These are phyloP conservation scores for Fusarium sp. DNA, from an alignment of 2,329 filamentous ascomycete species.

Conservation along the genomic window DNA sequence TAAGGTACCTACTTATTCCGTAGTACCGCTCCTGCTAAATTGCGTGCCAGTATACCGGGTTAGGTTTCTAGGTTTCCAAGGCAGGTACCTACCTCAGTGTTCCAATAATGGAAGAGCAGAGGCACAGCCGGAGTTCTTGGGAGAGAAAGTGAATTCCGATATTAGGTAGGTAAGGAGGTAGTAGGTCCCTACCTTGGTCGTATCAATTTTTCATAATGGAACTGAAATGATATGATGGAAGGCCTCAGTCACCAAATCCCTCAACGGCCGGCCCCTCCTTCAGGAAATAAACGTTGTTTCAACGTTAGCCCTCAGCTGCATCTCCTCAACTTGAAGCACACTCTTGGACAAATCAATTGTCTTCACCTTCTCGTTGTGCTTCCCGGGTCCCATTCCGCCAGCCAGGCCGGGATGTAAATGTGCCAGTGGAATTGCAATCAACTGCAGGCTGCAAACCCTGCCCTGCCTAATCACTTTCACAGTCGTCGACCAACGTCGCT, in stretches of 20 bases:
- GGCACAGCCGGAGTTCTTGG: neutral
- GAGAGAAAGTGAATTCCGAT: neutral
- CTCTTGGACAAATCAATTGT: slow-evolving; percentile 28
- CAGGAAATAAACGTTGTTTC: slow-evolving; percentile 24
- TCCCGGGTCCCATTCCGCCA: slow-evolving; percentile 12
- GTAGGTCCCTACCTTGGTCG: neutral
- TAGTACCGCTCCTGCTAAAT: neutral
- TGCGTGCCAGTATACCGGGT: neutral
- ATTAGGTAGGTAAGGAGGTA: neutral
- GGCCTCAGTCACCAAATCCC: slow-evolving; percentile 17
- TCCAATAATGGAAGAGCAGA: neutral
- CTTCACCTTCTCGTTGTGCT: slow-evolving; percentile 14
- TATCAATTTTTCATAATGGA: neutral
- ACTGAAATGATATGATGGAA: neutral
- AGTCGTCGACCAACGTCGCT: neutral
- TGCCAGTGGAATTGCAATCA: slow-evolving; percentile 16
- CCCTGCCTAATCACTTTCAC: slow-evolving; percentile 27
- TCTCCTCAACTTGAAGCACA: slow-evolving; percentile 25
- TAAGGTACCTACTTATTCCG: no score
- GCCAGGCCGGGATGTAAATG: slow-evolving; percentile 15
- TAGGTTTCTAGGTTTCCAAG: neutral
- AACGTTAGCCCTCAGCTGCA: slow-evolving; percentile 21
- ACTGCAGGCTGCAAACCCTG: slow-evolving; percentile 16
- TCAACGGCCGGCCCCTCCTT: neutral
- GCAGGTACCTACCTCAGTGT: neutral